Evolutionary conservation across 2,329 filamentous ascomycete genomes (phyloP).

Genomic region (Ilyonectria robusta): DNA sequence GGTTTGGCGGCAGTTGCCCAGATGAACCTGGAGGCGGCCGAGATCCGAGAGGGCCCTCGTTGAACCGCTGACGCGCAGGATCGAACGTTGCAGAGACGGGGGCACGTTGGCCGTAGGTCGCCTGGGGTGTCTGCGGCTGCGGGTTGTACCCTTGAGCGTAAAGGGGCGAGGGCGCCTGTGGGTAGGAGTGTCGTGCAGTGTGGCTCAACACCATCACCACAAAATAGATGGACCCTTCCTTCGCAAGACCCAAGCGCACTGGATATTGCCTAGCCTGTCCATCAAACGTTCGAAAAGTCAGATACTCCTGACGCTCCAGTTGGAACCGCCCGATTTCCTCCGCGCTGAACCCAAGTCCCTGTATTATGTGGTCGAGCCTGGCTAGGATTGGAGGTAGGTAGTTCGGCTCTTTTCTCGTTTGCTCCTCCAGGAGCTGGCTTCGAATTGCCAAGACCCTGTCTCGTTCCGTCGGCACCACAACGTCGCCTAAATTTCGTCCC

Average conservation of each 20-base stretch:
- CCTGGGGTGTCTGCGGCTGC: constrained; percentile 48
- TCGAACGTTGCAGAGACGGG: constrained; percentile 65
- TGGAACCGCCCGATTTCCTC: constrained; percentile 68
- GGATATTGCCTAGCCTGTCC: constrained; percentile 66
- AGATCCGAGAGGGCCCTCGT: constrained; percentile 48
- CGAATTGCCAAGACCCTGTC: constrained; percentile 67
- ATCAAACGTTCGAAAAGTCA: constrained; percentile 67
- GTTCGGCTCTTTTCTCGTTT: constrained; percentile 70
- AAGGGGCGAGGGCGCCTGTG: constrained; percentile 60
- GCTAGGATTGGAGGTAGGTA: constrained; percentile 76
- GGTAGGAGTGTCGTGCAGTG: constrained; percentile 57
- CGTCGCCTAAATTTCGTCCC: constrained; percentile 67
- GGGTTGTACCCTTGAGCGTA: constrained; percentile 59
- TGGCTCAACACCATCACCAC: constrained; percentile 66
- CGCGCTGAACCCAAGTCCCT: constrained; percentile 66
- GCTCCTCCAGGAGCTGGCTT: constrained; percentile 69
- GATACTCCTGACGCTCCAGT: constrained; percentile 67
- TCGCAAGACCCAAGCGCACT: constrained; percentile 70
- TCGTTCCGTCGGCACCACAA: constrained; percentile 66
- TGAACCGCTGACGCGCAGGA: constrained; percentile 57
- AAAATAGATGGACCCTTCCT: constrained; percentile 74
- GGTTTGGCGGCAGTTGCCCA: constrained; percentile 53
- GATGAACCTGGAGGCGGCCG: constrained; percentile 45
- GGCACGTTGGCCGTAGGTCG: constrained; percentile 59
- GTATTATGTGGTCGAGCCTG: constrained; percentile 68